phyloP scores from a whole-genome alignment of 208 protist species.

The Acanthamoeba royreba region DNA sequence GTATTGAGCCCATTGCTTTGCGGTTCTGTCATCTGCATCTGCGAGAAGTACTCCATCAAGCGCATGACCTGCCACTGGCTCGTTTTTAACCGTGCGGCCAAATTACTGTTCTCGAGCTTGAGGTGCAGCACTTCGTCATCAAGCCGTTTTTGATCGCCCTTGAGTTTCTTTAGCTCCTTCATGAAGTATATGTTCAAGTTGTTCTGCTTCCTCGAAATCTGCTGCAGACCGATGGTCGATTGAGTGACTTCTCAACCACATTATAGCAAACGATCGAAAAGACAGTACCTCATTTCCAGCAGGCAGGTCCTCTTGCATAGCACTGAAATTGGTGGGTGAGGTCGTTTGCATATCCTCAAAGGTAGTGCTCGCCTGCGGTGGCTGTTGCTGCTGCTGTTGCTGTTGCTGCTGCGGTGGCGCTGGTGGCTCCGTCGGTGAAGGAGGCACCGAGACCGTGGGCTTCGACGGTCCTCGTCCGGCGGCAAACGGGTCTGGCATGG shows the following conservation, averaged over 20 bases:
- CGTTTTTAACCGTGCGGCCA: background rate
- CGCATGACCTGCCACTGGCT: constrained; percentile 49
- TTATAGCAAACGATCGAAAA: background rate
- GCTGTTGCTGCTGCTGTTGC: too few species aligned
- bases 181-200: constrained; percentile 47
- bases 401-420: too few species aligned
- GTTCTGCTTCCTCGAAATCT: constrained; percentile 13
- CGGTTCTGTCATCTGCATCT: background rate
- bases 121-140: constrained; percentile 48
- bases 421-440: background rate
- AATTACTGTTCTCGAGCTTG: constrained; percentile 48
- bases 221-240: background rate
- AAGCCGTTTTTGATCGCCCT: constrained; percentile 23
- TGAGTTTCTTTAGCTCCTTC: constrained; percentile 46
- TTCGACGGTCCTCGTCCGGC: background rate
- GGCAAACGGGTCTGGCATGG: background rate
- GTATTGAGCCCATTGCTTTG: background rate
- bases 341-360: background rate
- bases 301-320: background rate
- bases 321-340: background rate
- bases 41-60: constrained; percentile 38
- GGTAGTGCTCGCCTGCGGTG: too few species aligned
- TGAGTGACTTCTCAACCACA: background rate
- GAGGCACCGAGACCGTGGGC: background rate
- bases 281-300: background rate